phyloP scores from a whole-genome alignment of 768 basidiomycete species.

The Ramaria rubella region DNA sequence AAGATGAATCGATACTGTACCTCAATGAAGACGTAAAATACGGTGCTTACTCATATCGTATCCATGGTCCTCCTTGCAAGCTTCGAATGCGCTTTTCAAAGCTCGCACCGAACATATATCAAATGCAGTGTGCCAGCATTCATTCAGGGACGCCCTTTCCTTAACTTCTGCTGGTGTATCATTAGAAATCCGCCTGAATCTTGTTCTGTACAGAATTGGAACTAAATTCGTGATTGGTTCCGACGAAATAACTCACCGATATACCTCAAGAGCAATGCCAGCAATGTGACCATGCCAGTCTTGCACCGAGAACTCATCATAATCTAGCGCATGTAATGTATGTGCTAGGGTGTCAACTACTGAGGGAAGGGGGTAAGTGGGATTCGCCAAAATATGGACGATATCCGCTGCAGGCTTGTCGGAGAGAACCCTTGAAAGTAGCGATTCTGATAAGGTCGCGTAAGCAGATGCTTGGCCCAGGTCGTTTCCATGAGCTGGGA shows the following conservation, averaged over 20 bases:
- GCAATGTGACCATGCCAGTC: conserved; percentile 46
- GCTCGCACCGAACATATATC: conserved; percentile 61
- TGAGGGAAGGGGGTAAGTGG: conserved; percentile 34
- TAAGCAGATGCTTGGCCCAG: conserved; percentile 18
- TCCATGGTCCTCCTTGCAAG: conserved; percentile 49
- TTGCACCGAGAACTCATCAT: conserved; percentile 32
- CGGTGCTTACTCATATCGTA: conserved; percentile 54
- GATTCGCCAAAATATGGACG: conserved; percentile 44
- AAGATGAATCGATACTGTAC: background rate
- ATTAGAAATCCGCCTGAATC: conserved; percentile 9
- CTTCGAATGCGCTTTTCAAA: conserved; percentile 57
- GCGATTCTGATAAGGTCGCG: conserved; percentile 14
- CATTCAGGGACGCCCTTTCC: conserved; percentile 36
- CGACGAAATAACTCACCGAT: conserved; percentile 21
- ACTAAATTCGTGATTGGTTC: background rate
- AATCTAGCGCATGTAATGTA: conserved; percentile 41
- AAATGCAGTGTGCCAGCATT: conserved; percentile 52
- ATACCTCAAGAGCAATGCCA: conserved; percentile 37
- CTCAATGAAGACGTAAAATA: background rate
- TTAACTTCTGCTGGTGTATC: conserved; percentile 20
- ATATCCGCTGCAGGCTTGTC: conserved; percentile 54
- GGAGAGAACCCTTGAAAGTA: conserved; percentile 41
- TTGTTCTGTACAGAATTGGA: background rate
- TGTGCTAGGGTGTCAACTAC: conserved; percentile 42
- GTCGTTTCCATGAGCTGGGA: background rate